Evolutionary conservation across 441 rosid species (phyloP).

Genomic region (Syzygium malaccense): DNA sequence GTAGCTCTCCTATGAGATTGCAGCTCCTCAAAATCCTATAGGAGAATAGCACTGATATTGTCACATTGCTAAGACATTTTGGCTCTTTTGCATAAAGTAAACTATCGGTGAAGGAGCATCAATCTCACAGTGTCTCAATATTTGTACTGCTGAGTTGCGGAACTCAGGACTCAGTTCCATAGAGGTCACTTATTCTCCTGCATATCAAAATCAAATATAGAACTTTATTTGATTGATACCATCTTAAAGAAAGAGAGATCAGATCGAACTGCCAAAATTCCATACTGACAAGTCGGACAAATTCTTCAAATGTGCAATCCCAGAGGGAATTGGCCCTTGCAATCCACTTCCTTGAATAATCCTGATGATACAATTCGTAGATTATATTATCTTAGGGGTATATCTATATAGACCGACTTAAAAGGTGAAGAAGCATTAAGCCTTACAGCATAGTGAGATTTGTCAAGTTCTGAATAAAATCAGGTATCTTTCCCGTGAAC

Average conservation of each 20-base stretch:
- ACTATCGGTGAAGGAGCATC: background rate
- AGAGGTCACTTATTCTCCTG: background rate
- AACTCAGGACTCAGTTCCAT: background rate
- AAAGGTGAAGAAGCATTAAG: background rate
- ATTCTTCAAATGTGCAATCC: background rate
- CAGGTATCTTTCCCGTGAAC: background rate
- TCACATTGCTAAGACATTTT: background rate
- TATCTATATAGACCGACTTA: background rate
- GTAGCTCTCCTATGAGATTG: background rate
- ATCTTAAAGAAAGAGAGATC: background rate
- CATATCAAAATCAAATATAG: background rate
- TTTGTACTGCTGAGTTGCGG: background rate
- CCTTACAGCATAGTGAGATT: background rate
- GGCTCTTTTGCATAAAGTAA: background rate
- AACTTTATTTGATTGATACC: background rate
- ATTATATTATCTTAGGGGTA: background rate
- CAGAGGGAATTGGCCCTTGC: conserved; percentile 2
- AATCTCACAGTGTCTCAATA: background rate
- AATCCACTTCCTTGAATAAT: conserved; percentile 8
- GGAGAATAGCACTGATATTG: background rate
- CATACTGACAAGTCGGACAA: background rate
- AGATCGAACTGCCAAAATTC: background rate
- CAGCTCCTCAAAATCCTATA: background rate
- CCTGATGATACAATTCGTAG: background rate
- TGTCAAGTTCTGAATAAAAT: conserved; percentile 1